Evolutionary conservation across 129 eudicot species (phyloP).

Genomic region (Lactuca saligna): DNA sequence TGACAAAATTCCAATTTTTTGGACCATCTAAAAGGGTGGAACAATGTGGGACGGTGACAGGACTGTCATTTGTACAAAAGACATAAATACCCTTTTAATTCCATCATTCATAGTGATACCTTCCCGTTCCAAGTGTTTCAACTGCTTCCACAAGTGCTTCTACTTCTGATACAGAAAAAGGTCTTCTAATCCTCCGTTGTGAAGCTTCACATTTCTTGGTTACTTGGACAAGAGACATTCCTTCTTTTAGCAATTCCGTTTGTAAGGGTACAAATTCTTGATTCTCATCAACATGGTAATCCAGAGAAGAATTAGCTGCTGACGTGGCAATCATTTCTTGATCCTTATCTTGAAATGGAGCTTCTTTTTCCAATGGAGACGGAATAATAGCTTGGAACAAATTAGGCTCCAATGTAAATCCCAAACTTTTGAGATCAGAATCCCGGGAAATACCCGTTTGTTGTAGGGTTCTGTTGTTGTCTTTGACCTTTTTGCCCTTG

Average conservation of each 20-base stretch:
- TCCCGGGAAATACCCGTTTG: slow-evolving; percentile 69
- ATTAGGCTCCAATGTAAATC: slow-evolving; percentile 73
- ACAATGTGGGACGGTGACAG: no score
- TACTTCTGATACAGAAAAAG: slow-evolving; percentile 80
- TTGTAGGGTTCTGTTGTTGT: slow-evolving; percentile 71
- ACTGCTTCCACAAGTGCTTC: slow-evolving; percentile 93
- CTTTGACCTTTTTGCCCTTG: slow-evolving; percentile 74
- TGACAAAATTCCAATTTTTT: no score
- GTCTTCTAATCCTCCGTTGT: slow-evolving; percentile 69
- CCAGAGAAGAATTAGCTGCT: slow-evolving; percentile 28
- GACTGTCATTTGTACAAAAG: no score
- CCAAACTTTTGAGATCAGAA: slow-evolving; percentile 42
- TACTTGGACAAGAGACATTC: slow-evolving; percentile 38
- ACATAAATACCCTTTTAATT: no score
- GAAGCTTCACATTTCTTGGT: slow-evolving; percentile 48
- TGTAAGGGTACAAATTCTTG: slow-evolving; percentile 37
- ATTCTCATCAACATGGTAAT: slow-evolving; percentile 26
- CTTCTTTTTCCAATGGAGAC: slow-evolving; percentile 28
- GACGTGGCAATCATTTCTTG: slow-evolving; percentile 38
- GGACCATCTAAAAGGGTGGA: no score
- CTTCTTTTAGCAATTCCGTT: slow-evolving; percentile 29
- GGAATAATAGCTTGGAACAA: slow-evolving; percentile 21
- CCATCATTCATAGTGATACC: slow-evolving; percentile 32
- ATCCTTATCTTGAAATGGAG: slow-evolving; percentile 8
- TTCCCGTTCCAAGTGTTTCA: slow-evolving; percentile 92